A percentile compares a stretch with the other conserved stretches of the same genome.
Conservation (phyloP, 805 yeast genomes). For the Brettanomyces nanus region DNA sequence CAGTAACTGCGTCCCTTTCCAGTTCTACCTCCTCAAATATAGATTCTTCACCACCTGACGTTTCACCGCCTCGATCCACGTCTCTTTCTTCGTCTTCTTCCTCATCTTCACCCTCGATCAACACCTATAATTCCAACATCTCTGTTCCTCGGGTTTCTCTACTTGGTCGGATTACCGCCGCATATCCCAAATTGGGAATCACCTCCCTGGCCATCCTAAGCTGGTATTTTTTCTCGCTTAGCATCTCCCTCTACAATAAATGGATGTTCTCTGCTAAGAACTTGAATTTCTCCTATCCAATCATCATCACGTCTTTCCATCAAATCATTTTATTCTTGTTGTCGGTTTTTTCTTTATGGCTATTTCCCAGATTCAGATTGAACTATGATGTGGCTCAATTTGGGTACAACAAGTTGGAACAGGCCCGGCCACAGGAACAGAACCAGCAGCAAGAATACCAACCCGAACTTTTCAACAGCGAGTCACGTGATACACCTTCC, state of each 20-base stretch:
- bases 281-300: conserved; percentile 73
- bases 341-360: conserved; percentile 37
- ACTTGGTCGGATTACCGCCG: too few relatives aligned
- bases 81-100: too few relatives aligned
- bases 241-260: conserved; percentile 78
- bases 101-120: neutral
- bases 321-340: conserved; percentile 60
- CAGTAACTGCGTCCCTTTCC: too few relatives aligned
- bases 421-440: neutral
- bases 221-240: conserved; percentile 65
- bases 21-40: neutral
- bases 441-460: neutral
- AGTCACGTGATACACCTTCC: neutral
- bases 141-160: too few relatives aligned
- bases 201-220: conserved; percentile 22
- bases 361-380: conserved; percentile 43
- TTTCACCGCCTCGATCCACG: neutral
- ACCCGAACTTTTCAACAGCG: conserved; percentile 1
- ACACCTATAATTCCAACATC: too few relatives aligned
- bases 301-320: conserved; percentile 77
- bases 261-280: conserved; percentile 89
- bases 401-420: neutral
- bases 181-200: conserved; percentile 21
- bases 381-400: conserved; percentile 8
- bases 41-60: neutral